Evolutionary conservation across 2,329 filamentous ascomycete species (phyloP), one percentile per base, ranked within the genome.

Genomic region (Lachnellula willkommii): DNA sequence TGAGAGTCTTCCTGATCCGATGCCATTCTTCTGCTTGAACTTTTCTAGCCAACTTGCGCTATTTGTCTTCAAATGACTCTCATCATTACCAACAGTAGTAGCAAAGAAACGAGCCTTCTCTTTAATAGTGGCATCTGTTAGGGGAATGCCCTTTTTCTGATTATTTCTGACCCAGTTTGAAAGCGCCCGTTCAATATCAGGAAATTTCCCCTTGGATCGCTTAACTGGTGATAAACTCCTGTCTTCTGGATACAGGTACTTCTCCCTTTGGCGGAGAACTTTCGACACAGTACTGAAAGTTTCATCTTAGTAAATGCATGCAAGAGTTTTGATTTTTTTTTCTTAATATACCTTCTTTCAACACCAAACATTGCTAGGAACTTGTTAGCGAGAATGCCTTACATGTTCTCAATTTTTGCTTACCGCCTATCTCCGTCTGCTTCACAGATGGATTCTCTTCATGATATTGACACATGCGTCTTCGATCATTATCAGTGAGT

Each of bases 371-470:
- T 85, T 57, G 87, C 88, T 89, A 64, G 36, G 53, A 43, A 48
- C 74, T 61, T 77, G 73, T 71, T 62, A 69, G 63, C 50, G 43
- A 54, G 47, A 24, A n/a, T 49, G 35, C 14, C 45, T 50, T 42
- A 20, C 57, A 43, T 52, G 14, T 39, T 50, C 26, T 47, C 39
- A 26, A 36, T 14, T 37, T 52, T 35, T 48, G 70, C 82, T 72
- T 77, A 89, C 86, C 82, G 74, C 94, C 94, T 73, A 99, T 99
- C 69, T 97, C 93, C 17, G 91, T 94, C 75, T 99, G 94, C 74
- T 96, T 96, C 47, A 90, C 86, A 49, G 84, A 87, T 22, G 93
- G 94, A 69, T 97, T 87, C 60, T 95, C 88, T 69, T 94, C 88
- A 65, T 93, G 89, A 72, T 93, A 96, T 68, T 90, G 82, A 72